These are phyloP conservation scores for Aspergillus versicolor DNA, from an alignment of 2,329 filamentous ascomycete species.

Conservation along the genomic window DNA sequence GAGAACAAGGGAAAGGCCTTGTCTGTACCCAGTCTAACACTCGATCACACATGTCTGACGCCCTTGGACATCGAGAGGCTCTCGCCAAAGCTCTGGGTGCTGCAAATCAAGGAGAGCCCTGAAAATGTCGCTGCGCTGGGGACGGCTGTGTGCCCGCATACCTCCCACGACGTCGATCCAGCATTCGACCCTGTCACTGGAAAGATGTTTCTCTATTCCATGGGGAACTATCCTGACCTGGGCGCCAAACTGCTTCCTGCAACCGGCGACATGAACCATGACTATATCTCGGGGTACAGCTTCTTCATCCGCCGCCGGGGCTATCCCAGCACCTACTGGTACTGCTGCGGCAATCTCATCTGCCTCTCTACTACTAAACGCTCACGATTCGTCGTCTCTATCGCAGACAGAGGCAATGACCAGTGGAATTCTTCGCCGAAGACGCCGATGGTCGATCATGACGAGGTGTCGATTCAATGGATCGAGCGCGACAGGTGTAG, in stretches of 20 bases:
- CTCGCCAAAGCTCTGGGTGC: neutral
- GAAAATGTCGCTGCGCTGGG: neutral
- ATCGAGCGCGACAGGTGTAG: neutral
- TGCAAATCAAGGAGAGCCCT: neutral
- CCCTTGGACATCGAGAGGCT: neutral
- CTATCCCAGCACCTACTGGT: slow-evolving; percentile 6
- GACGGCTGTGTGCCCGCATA: neutral
- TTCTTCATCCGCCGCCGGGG: slow-evolving; percentile 3
- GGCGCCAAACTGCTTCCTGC: neutral
- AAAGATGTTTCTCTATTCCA: neutral
- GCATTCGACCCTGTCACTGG: neutral
- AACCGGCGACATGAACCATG: neutral
- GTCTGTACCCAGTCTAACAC: neutral
- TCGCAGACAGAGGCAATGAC: neutral
- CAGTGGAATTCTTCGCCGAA: neutral
- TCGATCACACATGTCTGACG: neutral
- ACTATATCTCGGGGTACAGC: slow-evolving; percentile 3
- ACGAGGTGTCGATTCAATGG: neutral
- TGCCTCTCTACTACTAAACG: slow-evolving; percentile 3
- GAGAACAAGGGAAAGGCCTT: neutral
- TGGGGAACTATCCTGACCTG: neutral
- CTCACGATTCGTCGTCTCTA: neutral
- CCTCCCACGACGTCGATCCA: neutral
- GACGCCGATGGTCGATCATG: neutral
- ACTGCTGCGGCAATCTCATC: slow-evolving; percentile 7